Conservation (phyloP, 176 grass and related monocot genomes). For the Olyra latifolia region DNA sequence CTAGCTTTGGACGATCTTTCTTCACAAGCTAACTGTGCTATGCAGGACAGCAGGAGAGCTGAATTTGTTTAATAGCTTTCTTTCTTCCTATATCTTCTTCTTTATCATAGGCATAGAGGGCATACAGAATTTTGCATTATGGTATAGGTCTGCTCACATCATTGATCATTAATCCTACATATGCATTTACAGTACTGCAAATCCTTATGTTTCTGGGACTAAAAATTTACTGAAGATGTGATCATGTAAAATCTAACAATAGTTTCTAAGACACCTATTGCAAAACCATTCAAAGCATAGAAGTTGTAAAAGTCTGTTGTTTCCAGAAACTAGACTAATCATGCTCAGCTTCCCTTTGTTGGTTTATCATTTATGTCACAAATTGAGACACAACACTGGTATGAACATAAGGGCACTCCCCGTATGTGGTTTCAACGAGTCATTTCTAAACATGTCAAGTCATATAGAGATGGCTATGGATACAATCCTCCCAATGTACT, state of each 20-base stretch:
- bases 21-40: constrained; percentile 1
- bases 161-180: not conserved
- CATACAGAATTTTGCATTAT: not conserved
- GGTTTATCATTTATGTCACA: not conserved
- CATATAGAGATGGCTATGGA: too few relatives aligned
- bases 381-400: not conserved
- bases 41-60: not conserved
- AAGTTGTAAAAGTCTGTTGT: not conserved
- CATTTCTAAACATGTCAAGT: too few relatives aligned
- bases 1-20: not conserved
- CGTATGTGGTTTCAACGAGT: too few relatives aligned
- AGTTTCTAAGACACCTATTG: constrained; percentile 1
- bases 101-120: not conserved
- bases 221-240: not conserved
- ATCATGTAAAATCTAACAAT: constrained; percentile 6
- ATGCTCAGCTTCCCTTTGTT: constrained; percentile 7
- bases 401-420: too few relatives aligned
- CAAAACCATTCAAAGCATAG: not conserved
- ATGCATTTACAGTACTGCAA: not conserved
- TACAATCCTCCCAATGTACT: too few relatives aligned
- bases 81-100: not conserved
- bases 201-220: not conserved
- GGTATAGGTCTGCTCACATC: not conserved
- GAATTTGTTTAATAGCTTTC: not conserved
- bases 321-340: constrained; percentile 18